Conservation (phyloP, 2,329 filamentous ascomycete species). For the Xylariaceae sp. region DNA sequence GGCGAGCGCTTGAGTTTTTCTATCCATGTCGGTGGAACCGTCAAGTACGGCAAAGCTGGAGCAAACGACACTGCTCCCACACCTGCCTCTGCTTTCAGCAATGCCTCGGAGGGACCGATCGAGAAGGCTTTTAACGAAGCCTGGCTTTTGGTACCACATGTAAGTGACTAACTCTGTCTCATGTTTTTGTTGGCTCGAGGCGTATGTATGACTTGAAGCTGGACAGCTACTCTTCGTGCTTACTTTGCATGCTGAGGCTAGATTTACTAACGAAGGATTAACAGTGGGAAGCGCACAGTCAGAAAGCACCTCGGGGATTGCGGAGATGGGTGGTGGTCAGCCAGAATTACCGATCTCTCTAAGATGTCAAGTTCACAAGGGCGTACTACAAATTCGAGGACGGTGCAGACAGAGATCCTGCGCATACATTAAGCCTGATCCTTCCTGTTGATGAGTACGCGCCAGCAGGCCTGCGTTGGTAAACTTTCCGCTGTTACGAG, state of each 20-base stretch:
- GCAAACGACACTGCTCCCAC: not conserved
- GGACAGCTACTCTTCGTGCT: too few species aligned
- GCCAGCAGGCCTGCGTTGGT: too few species aligned
- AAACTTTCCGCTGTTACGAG: too few species aligned
- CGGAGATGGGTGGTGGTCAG: slow-evolving; percentile 66
- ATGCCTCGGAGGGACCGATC: slow-evolving; percentile 39
- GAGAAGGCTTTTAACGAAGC: slow-evolving; percentile 75
- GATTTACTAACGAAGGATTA: too few species aligned
- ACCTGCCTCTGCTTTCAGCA: not conserved
- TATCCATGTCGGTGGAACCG: slow-evolving; percentile 70
- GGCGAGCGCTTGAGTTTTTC: slow-evolving; percentile 65
- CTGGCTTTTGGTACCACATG: slow-evolving; percentile 76
- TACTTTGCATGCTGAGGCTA: too few species aligned
- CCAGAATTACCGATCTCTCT: slow-evolving; percentile 66
- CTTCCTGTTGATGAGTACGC: too few species aligned
- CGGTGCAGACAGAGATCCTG: not conserved
- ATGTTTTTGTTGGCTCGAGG: too few species aligned
- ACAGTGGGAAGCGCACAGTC: slow-evolving; percentile 51
- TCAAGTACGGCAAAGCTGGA: slow-evolving; percentile 64
- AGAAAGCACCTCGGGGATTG: slow-evolving; percentile 51
- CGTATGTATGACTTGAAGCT: too few species aligned
- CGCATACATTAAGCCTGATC: not conserved
- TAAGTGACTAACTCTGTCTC: too few species aligned
- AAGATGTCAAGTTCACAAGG: slow-evolving; percentile 6
- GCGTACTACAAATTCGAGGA: not conserved